Percentiles rank a stretch among this genome's conserved stretches.
Evolutionary conservation across 768 basidiomycete genomes (phyloP).

Genomic region (Rhodotorula taiwanensis): DNA sequence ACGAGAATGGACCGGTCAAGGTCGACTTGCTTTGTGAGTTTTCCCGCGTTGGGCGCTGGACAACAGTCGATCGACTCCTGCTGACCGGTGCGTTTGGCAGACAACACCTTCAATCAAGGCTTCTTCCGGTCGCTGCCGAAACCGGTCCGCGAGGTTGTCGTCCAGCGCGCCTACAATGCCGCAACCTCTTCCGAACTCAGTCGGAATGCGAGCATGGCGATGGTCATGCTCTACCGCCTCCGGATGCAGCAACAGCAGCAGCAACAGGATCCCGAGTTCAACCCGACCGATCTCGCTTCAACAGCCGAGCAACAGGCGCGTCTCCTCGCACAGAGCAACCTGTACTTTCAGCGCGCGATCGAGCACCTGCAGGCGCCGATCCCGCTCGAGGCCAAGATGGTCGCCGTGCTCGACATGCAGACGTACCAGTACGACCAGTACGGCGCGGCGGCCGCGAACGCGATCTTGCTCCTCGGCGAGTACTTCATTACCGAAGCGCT

Average conservation of each 20-base stretch:
- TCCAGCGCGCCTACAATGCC: slow-evolving; percentile 9
- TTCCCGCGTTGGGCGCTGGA: no score
- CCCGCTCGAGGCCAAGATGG: slow-evolving; percentile 31
- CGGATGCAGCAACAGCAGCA: slow-evolving; percentile 9
- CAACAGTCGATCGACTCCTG: no score
- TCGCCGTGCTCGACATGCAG: slow-evolving; percentile 27
- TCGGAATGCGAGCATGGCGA: slow-evolving; percentile 20
- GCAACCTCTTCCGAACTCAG: slow-evolving; percentile 24
- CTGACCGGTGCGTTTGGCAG: no score
- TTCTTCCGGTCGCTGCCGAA: slow-evolving; percentile 33
- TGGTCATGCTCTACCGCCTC: slow-evolving; percentile 33
- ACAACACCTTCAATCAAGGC: slow-evolving; percentile 26
- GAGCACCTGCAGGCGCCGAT: slow-evolving; percentile 25
- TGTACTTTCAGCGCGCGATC: slow-evolving; percentile 28
- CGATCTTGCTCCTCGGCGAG: slow-evolving; percentile 28
- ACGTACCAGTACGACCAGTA: slow-evolving; percentile 28
- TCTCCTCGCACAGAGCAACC: slow-evolving; percentile 23
- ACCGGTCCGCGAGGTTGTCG: slow-evolving; percentile 27
- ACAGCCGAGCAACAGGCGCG: slow-evolving; percentile 10
- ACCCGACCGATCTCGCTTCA: not conserved
- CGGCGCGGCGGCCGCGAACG: slow-evolving; percentile 20
- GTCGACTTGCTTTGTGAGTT: no score
- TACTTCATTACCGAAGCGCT: slow-evolving; percentile 23
- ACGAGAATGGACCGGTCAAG: no score
- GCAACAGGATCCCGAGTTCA: not conserved